These are phyloP conservation scores for Echria macrotheca DNA, from an alignment of 495 filamentous ascomycete species.

Conservation along the genomic window DNA sequence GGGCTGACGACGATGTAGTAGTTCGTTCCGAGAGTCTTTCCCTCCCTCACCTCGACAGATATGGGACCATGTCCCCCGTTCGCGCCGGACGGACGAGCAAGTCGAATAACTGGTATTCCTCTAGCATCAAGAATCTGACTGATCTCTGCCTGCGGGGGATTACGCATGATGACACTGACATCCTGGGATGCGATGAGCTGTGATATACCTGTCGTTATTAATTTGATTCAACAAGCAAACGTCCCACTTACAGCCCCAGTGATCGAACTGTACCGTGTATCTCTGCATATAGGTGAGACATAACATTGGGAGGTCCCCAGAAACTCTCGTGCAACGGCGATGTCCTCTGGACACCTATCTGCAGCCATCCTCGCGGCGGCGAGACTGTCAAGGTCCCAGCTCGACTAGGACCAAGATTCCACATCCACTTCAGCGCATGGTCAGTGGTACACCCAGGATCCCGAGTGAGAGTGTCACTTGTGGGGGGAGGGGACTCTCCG, in stretches of 20 bases:
- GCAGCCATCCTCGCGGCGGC: not conserved
- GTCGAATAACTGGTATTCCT: not conserved
- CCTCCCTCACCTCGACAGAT: not conserved
- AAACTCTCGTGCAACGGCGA: not conserved
- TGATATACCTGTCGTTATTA: not conserved
- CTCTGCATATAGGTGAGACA: not conserved
- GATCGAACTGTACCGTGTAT: not conserved
- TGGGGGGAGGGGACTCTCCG: not conserved
- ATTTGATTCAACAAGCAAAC: not conserved
- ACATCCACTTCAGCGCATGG: not conserved
- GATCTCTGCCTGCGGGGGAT: not conserved
- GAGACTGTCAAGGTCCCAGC: not conserved
- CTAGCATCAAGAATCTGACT: not conserved
- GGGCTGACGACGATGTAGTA: not conserved
- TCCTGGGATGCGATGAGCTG: not conserved
- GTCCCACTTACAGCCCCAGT: not conserved
- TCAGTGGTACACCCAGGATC: not conserved
- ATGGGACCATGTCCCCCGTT: not conserved
- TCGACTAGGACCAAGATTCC: not conserved
- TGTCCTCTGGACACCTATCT: not conserved
- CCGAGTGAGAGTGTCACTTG: not conserved
- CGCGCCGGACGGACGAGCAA: not conserved
- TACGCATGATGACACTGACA: not conserved
- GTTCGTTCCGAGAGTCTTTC: not conserved
- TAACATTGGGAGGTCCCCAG: not conserved